Conservation (phyloP, 2,329 filamentous ascomycete genomes). For the Pestalotiopsis sp. region DNA sequence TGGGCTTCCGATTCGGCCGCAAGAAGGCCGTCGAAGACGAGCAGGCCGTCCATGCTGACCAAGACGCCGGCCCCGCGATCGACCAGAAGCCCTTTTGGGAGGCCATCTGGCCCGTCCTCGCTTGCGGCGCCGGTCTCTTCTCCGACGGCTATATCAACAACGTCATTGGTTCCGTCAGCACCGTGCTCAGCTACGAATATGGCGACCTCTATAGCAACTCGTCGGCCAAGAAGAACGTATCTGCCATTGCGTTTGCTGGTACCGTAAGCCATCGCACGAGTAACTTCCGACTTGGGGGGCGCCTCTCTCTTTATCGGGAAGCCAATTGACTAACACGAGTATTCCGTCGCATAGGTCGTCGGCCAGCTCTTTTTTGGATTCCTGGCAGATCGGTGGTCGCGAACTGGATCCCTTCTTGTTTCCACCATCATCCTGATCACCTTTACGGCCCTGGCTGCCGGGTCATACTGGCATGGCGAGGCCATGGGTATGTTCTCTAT, state of each 20-base stretch:
- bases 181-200: conserved; percentile 72
- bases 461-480: conserved; percentile 74
- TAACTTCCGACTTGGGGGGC: neutral
- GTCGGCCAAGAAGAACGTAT: conserved; percentile 71
- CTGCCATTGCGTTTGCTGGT: conserved; percentile 83
- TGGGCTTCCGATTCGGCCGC: conserved; percentile 25
- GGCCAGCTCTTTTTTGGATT: conserved; percentile 83
- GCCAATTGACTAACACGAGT: neutral
- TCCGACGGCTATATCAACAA: conserved; percentile 92
- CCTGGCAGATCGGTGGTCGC: conserved; percentile 80
- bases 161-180: conserved; percentile 87
- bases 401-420: conserved; percentile 78
- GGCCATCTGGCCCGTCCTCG: conserved; percentile 69
- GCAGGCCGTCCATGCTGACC: conserved; percentile 16
- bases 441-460: conserved; percentile 80
- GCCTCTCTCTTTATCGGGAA: neutral
- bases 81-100: conserved; percentile 32
- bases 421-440: conserved; percentile 84
- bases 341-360: conserved; percentile 53
- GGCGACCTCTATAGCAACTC: conserved; percentile 69
- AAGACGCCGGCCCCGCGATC: conserved; percentile 21
- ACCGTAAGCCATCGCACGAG: conserved; percentile 44
- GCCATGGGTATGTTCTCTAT: conserved; percentile 74
- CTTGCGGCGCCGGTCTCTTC: conserved; percentile 88
- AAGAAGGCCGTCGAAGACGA: conserved; percentile 23